Evolutionary conservation across 805 yeast species (phyloP), one percentile per base, ranked within the genome.

Genomic region (Cyberlindnera mrakii): DNA sequence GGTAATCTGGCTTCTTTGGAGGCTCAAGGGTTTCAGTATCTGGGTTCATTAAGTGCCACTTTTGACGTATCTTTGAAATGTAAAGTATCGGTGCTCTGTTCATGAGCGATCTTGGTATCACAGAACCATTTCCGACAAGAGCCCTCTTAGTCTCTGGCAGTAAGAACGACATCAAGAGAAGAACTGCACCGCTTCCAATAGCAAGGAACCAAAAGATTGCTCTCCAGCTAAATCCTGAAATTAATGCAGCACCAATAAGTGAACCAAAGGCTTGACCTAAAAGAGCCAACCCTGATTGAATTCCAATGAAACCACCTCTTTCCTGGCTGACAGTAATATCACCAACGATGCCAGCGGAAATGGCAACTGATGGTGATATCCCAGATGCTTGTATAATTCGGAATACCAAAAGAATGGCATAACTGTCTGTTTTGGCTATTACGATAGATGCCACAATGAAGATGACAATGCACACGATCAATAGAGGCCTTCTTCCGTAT

Each of bases 181-280:
- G 47, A 3, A 77, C 67, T 3, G 60, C 45, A 4, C 82, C 82
- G 27, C 82, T 75, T 9, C 83, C 78, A 23, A 83, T 79, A 1
- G 85, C 78, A 40, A 85, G 62, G 48, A 88, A 85, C 78, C 87
- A 78, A 53, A 85, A 84, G n/a, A 82, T 75, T 0, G 88, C 77
- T 52, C 90, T 70, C 96, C 96, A 88, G 16, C 77, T 69, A 51
- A 71, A 67, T 18, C 66, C 61, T 4, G 76, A 69, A 2, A 67
- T 56, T 18, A 68, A 50, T 0, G 60, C 64, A 8, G 73, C 73
- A 44, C 67, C 85, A 18, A 87, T 64, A n/a, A 89, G 64, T 0
- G 95, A 87, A 10, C 95, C 91, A 48, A 87, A 69, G 3, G 87
- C 88, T 53, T 81, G 82, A 2, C 95, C 95, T 7, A 84, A 52